A percentile compares a stretch with the other conserved stretches of the same genome.
phyloP scores from a whole-genome alignment of 2,329 filamentous ascomycete genomes.

The Ophiosphaerella narmari region DNA sequence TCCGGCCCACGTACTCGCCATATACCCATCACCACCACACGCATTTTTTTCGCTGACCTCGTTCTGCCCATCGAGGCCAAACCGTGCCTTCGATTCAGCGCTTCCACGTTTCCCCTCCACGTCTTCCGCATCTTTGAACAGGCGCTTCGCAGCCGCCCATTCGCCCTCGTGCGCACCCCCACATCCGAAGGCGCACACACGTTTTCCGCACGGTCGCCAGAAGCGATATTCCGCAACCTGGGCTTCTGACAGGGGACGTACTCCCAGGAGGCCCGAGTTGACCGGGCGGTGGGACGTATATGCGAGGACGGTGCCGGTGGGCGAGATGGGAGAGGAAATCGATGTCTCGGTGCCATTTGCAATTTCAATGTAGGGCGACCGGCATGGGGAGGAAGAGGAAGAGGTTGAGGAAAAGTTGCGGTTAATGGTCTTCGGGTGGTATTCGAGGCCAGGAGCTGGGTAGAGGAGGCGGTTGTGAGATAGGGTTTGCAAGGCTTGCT shows the following conservation, averaged over 20 bases:
- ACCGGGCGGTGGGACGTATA: constrained; percentile 38
- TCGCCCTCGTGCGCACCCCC: constrained; percentile 33
- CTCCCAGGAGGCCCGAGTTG: constrained; percentile 34
- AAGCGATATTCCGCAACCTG: constrained; percentile 45
- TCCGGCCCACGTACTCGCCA: constrained; percentile 16
- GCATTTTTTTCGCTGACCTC: neutral
- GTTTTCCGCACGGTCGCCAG: constrained; percentile 40
- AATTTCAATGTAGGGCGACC: constrained; percentile 24
- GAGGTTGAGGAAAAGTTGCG: constrained; percentile 2
- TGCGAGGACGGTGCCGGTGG: constrained; percentile 32
- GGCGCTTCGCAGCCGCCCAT: constrained; percentile 31
- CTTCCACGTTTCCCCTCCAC: constrained; percentile 9
- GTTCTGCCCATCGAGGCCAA: constrained; percentile 5
- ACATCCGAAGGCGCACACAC: constrained; percentile 40
- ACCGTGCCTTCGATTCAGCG: neutral
- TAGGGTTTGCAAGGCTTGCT: constrained; percentile 19
- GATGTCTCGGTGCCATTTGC: constrained; percentile 36
- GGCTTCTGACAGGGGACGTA: constrained; percentile 33
- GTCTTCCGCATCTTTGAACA: constrained; percentile 33
- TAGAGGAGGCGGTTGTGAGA: constrained; percentile 4
- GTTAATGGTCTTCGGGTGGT: neutral
- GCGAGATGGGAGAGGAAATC: constrained; percentile 29
- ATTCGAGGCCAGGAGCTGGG: neutral
- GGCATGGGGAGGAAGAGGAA: constrained; percentile 1
- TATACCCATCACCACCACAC: neutral